Evolutionary conservation across 2,329 filamentous ascomycete species (phyloP), one percentile per base, ranked within the genome.

Genomic region (Penicillium nordicum): DNA sequence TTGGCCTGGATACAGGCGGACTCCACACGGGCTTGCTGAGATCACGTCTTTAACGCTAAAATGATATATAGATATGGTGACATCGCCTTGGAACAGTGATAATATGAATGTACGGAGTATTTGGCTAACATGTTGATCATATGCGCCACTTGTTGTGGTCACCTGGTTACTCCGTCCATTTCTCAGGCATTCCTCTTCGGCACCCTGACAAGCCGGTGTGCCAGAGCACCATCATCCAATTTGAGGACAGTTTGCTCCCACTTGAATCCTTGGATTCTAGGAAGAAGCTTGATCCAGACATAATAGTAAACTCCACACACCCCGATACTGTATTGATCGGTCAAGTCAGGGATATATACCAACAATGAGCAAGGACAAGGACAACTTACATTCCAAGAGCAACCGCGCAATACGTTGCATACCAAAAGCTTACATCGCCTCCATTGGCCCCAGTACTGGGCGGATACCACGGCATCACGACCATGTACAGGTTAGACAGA

Each of bases 381-480:
- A 14, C 10, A 44, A 82, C 83, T 77, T 75, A 86, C 82, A 88
- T 80, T 23, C 70, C 85, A 55, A 90, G 80, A 0, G 87, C 86
- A 0, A 84, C 81, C 0, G 85, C 82, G 21, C 82, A 80, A 63
- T 90, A 89, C 0, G 86, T 89, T 1, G 80, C 87, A 61, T 90
- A 91, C 83, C 84, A 90, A 71, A 91, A 90, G 51, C 82, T 87
- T 1, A 89, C 87, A 54, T 87, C 83, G 0, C 86, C 87, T 0
- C 81, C 83, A 34, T 81, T 80, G 0, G 75, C 75, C 0, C 87
- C 87, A 0, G 76, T 80, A 0, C 78, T 76, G 0, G 88, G 88
- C 2, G 87, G 88, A 61, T 85, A 87, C 88, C 87, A 90, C 0
- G 88, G 87, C 79, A 88, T 88, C 16, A 85, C 78, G 2, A 90